Evolutionary conservation across 352 stramenopile species (phyloP).

Genomic region (Thraustochytrium striatum): DNA sequence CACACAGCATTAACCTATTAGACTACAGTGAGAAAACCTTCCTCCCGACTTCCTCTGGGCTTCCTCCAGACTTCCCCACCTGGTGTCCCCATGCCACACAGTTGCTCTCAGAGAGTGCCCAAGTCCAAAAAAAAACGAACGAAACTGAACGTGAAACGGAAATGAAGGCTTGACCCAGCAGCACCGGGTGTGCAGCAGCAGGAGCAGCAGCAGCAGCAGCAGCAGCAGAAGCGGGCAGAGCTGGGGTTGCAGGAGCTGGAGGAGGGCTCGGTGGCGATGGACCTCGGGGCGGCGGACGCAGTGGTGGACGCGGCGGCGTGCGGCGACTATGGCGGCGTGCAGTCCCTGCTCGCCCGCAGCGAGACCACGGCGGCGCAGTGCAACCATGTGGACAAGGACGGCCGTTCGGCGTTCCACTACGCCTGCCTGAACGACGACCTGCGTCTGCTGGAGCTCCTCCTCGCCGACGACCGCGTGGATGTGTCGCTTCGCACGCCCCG

Average conservation of each 20-base stretch:
- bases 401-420: conserved; percentile 52
- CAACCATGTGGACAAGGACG: conserved; percentile 53
- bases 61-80: too few relatives aligned
- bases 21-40: too few relatives aligned
- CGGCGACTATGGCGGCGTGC: conserved; percentile 51
- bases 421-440: conserved; percentile 53
- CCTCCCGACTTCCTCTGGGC: too few relatives aligned
- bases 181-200: background rate
- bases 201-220: background rate
- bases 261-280: background rate
- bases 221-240: background rate
- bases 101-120: background rate
- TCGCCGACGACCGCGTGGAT: conserved; percentile 53
- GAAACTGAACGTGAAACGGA: background rate
- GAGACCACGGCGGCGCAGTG: conserved; percentile 40
- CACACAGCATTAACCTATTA: too few relatives aligned
- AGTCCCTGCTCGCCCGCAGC: conserved; percentile 38
- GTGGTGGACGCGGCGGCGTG: conserved; percentile 53
- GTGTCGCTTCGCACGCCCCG: conserved; percentile 48
- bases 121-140: too few relatives aligned
- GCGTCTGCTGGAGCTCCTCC: conserved; percentile 47
- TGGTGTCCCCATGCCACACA: background rate
- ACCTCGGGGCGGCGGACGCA: background rate
- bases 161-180: background rate
- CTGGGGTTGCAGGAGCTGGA: background rate